A percentile compares a stretch with the other conserved stretches of the same genome.
Evolutionary conservation across 2,329 filamentous ascomycete species (phyloP).

Genomic region (Paraconiothyrium sp.): DNA sequence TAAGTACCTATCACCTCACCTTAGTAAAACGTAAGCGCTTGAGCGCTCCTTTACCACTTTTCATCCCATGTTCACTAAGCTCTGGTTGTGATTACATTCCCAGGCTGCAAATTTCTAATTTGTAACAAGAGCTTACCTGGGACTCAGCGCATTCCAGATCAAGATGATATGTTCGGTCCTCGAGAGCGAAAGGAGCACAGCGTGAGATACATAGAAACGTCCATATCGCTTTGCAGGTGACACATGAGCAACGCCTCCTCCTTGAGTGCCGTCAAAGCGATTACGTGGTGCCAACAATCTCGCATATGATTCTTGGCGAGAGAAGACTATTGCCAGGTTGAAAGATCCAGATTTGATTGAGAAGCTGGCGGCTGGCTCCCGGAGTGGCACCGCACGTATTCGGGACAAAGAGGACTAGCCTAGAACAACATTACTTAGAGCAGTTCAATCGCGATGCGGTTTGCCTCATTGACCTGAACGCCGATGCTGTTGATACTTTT

Average conservation of each 20-base stretch:
- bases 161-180: slow-evolving; percentile 32
- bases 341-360: slow-evolving; percentile 23
- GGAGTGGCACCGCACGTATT: slow-evolving; percentile 49
- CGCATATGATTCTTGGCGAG: background rate
- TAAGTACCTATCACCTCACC: too few species aligned
- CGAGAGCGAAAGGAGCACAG: slow-evolving; percentile 37
- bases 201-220: slow-evolving; percentile 40
- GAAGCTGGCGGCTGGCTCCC: slow-evolving; percentile 41
- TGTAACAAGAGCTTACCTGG: slow-evolving; percentile 23
- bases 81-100: too few species aligned
- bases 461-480: slow-evolving; percentile 46
- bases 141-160: slow-evolving; percentile 29
- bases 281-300: background rate
- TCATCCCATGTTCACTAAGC: too few species aligned
- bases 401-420: slow-evolving; percentile 50
- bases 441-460: slow-evolving; percentile 48
- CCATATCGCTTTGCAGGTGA: slow-evolving; percentile 24
- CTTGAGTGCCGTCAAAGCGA: too few species aligned
- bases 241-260: background rate
- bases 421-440: slow-evolving; percentile 54
- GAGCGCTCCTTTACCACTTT: too few species aligned
- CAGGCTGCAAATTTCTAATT: background rate
- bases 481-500: slow-evolving; percentile 41
- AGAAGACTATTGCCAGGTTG: background rate
- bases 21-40: too few species aligned